Evolutionary conservation across 2,329 filamentous ascomycete species (phyloP).

Genomic region (Emericellopsis cladophorae): DNA sequence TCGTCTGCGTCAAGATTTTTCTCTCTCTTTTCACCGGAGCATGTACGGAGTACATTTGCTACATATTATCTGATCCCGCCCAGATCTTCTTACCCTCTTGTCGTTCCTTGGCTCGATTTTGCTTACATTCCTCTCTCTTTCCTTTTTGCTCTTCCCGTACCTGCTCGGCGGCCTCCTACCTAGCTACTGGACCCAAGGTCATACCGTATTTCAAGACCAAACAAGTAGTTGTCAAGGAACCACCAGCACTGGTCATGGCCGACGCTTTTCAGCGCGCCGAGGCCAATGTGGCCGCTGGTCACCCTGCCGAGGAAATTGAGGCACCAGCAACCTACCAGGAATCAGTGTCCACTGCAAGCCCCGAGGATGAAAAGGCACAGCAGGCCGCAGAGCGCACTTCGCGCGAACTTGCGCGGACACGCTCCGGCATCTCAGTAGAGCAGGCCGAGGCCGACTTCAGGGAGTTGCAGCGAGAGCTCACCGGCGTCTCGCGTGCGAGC

Average conservation of each 20-base stretch:
- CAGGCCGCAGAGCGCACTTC: constrained; percentile 8
- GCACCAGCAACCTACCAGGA: constrained; percentile 7
- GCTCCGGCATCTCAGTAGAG: constrained; percentile 41
- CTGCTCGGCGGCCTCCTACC: not conserved
- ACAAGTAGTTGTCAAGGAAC: not conserved
- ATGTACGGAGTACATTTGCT: not conserved
- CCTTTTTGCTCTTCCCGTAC: not conserved
- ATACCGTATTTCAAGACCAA: not conserved
- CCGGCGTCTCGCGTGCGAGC: constrained; percentile 41
- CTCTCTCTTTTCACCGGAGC: too few relatives aligned
- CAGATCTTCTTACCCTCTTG: not conserved
- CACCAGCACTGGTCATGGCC: constrained; percentile 9
- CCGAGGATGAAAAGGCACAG: not conserved
- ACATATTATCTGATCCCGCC: not conserved
- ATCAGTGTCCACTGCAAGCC: constrained; percentile 14
- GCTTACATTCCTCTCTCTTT: not conserved
- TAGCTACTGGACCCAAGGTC: not conserved
- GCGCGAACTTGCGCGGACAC: constrained; percentile 4
- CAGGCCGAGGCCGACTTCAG: constrained; percentile 60
- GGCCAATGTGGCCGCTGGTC: constrained; percentile 14
- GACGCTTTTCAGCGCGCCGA: constrained; percentile 10
- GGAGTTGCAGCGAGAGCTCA: constrained; percentile 50
- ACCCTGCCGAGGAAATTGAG: constrained; percentile 11
- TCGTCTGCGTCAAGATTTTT: too few relatives aligned
- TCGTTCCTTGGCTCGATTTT: not conserved